Evolutionary conservation across 345 rosid species (phyloP).

Genomic region (Bruguiera sexangula): DNA sequence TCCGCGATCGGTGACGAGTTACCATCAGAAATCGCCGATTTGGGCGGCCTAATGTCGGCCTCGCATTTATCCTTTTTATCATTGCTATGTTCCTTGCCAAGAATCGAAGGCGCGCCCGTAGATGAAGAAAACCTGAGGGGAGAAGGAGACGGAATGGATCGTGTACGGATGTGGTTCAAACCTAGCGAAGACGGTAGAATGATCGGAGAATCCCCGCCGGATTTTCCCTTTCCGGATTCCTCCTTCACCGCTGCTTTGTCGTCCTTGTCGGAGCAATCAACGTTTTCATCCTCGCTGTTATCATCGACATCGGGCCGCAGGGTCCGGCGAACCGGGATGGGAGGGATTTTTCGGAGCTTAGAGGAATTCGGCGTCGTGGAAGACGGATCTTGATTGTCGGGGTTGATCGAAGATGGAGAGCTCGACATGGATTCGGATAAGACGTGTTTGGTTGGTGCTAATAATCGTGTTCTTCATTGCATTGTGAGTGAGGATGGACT

Average conservation of each 20-base stretch:
- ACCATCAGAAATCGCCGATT: no score
- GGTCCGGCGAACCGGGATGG: conserved; percentile 43
- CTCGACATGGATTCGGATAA: conserved; percentile 24
- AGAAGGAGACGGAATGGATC: conserved; percentile 47
- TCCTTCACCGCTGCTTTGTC: neutral
- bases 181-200: conserved; percentile 61
- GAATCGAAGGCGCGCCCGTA: conserved; percentile 23
- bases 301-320: conserved; percentile 1
- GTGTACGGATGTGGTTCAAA: conserved; percentile 74
- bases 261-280: neutral
- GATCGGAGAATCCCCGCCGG: conserved; percentile 30
- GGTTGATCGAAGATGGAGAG: conserved; percentile 1
- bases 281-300: conserved; percentile 13
- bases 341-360: conserved; percentile 71
- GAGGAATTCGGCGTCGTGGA: conserved; percentile 13
- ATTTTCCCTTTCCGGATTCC: neutral
- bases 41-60: conserved; percentile 19
- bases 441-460: neutral
- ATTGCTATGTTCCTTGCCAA: conserved; percentile 8
- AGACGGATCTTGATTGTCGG: conserved; percentile 23
- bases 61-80: conserved; percentile 21
- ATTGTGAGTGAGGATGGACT: conserved; percentile 6
- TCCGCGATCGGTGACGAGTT: no score
- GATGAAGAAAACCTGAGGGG: conserved; percentile 58
- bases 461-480: conserved; percentile 9